Percentiles rank a stretch among this genome's conserved stretches.
These are phyloP conservation scores for Leccinum obscurum DNA, from an alignment of 768 basidiomycete genomes.

Conservation along the genomic window DNA sequence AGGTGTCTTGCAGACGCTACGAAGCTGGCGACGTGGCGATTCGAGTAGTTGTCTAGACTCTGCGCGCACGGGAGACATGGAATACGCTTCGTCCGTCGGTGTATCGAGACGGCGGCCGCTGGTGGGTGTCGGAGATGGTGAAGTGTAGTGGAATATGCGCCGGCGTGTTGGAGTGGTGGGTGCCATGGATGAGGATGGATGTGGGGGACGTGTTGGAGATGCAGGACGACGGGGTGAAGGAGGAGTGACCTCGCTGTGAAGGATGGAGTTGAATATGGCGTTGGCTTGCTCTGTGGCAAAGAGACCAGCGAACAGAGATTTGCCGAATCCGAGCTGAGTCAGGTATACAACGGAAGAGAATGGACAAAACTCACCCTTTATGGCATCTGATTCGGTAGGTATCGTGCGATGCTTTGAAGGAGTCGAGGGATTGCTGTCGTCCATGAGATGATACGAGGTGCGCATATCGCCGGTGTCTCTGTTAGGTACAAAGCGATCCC, in stretches of 20 bases:
- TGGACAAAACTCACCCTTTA: conserved; percentile 54
- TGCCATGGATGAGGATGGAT: conserved; percentile 36
- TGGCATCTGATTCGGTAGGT: conserved; percentile 72
- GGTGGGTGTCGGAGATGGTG: conserved; percentile 56
- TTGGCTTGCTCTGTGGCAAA: conserved; percentile 72
- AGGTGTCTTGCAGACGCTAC: conserved; percentile 90
- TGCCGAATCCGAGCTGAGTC: conserved; percentile 6
- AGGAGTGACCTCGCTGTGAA: conserved; percentile 78
- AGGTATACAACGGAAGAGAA: not conserved
- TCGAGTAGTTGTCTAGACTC: conserved; percentile 81
- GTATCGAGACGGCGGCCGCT: conserved; percentile 63
- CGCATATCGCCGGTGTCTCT: conserved; percentile 60
- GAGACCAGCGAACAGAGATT: conserved; percentile 16
- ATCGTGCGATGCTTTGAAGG: conserved; percentile 63
- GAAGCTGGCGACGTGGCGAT: conserved; percentile 76
- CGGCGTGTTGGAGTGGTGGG: conserved; percentile 50
- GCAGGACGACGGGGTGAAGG: conserved; percentile 60
- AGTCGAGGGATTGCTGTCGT: conserved; percentile 54
- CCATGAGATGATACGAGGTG: conserved; percentile 61
- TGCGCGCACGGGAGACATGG: conserved; percentile 84
- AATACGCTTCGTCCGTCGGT: conserved; percentile 86
- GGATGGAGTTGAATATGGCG: conserved; percentile 72
- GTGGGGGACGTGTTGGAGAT: conserved; percentile 56
- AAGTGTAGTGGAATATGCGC: conserved; percentile 69
- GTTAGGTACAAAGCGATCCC: conserved; percentile 64